phyloP scores from a whole-genome alignment of 2,329 filamentous ascomycete species.

The Alternaria novae-zelandiae region DNA sequence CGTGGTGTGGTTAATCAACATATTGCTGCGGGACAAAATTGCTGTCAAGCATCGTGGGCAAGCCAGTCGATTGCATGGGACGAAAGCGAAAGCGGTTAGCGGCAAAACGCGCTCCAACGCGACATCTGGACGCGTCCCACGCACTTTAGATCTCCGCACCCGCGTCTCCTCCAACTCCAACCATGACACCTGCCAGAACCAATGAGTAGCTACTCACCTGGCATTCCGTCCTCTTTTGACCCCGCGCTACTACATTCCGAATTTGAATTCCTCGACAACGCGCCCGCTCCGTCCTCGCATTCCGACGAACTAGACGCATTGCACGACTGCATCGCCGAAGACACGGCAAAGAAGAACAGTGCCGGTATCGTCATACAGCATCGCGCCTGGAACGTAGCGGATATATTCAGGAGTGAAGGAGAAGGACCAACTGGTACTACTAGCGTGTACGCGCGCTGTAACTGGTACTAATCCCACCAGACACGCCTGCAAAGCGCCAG shows the following conservation, averaged over 20 bases:
- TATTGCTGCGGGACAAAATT: not conserved
- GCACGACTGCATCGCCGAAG: slow-evolving; percentile 51
- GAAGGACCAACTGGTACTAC: slow-evolving; percentile 47
- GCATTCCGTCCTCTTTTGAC: slow-evolving; percentile 58
- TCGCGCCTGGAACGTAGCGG: slow-evolving; percentile 55
- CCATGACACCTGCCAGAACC: slow-evolving; percentile 2
- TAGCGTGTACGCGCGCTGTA: not conserved
- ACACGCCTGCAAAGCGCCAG: slow-evolving; percentile 40
- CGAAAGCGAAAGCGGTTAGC: slow-evolving; percentile 18
- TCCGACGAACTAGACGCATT: slow-evolving; percentile 59
- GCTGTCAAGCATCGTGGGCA: not conserved
- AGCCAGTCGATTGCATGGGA: not conserved
- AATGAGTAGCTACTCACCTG: slow-evolving; percentile 40
- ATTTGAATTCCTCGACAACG: slow-evolving; percentile 29
- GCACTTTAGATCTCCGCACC: slow-evolving; percentile 4
- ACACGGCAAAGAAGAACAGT: slow-evolving; percentile 50
- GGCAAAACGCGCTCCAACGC: slow-evolving; percentile 21
- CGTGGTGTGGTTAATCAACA: not conserved
- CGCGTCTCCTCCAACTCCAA: not conserved
- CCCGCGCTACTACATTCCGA: slow-evolving; percentile 59
- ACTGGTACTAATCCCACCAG: slow-evolving; percentile 33
- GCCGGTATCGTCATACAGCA: slow-evolving; percentile 59
- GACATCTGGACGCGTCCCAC: slow-evolving; percentile 11
- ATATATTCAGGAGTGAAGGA: slow-evolving; percentile 59
- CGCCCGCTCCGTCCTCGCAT: slow-evolving; percentile 33